A percentile compares a stretch with the other conserved stretches of the same genome.
Conservation (phyloP, 2,329 filamentous ascomycete species). For the Nemania serpens region DNA sequence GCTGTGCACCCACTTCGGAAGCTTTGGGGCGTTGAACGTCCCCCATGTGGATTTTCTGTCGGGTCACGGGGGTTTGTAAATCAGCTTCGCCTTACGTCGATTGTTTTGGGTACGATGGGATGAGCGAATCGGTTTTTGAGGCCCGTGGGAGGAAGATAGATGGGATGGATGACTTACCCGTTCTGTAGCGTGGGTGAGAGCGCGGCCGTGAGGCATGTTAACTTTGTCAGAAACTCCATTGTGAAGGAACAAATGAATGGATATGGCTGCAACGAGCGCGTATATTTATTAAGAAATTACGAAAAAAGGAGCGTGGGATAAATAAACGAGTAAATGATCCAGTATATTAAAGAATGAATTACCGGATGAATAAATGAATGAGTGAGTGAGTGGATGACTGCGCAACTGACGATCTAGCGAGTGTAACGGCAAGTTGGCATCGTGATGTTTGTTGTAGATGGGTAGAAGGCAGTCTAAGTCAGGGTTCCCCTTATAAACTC, state of each 20-base stretch:
- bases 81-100: too few relatives aligned
- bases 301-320: background rate
- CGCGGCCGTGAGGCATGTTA: slow-evolving; percentile 29
- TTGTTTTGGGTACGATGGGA: too few relatives aligned
- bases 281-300: slow-evolving; percentile 10
- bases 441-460: background rate
- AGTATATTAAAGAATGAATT: too few relatives aligned
- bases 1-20: slow-evolving; percentile 39
- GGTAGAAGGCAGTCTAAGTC: background rate
- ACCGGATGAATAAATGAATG: slow-evolving; percentile 7
- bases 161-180: slow-evolving; percentile 32
- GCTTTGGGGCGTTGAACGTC: slow-evolving; percentile 38
- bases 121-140: background rate
- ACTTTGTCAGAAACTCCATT: slow-evolving; percentile 15
- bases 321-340: too few relatives aligned
- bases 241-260: slow-evolving; percentile 13
- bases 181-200: slow-evolving; percentile 36
- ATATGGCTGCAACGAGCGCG: background rate
- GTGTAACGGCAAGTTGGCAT: slow-evolving; percentile 9
- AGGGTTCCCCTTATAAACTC: slow-evolving; percentile 11
- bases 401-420: slow-evolving; percentile 4
- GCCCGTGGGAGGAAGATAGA: background rate
- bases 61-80: too few relatives aligned
- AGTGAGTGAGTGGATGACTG: slow-evolving; percentile 13
- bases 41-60: slow-evolving; percentile 42